Base-by-base conservation (phyloP, 768 basidiomycete genomes). In the Mycena crocata region DNA sequence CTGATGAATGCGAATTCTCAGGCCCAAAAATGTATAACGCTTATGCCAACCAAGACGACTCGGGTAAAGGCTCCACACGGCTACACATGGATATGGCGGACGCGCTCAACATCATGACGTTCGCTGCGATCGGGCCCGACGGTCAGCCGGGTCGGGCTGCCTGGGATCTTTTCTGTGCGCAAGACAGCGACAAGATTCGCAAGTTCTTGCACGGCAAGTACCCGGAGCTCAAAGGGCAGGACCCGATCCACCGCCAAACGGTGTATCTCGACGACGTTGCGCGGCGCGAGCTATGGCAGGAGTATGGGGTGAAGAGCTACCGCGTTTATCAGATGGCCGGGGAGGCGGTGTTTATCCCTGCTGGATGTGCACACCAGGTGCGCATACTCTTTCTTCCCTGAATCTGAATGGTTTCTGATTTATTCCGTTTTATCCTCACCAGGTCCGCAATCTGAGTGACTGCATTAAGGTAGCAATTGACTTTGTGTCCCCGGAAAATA, bases 1-100 rank as follows among this genome's bases (percentile, higher is more conserved):
- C 34, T 59, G 17, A 46, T 24, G 19, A 30, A 9, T 57, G 48
- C 71, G 23, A n/a, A n/a, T 72, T 72, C 71, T 44, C 76, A 90
- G 94, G 95, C 4, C 96, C 96, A 1, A 98, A 97, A 80, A 93
- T 96, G 93, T 98, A 98, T 79, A 96, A 94, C 69, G 93, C 95
- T 0, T 89, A 94, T 81, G 89, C 90, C 13, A 92, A 91, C 5
- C 85, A 82, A 42, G 90, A 78, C 5, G 76, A 81, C 32, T 91
- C 21, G 34, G 45, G 91, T 73, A 91, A 92, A 71, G 95, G 96
- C 2, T 90, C 93, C 24, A 98, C 96, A 13, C 84, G 93, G 62
- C 79, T 98, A 55, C 96, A 98, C 71, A 95, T 97, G 93, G 94
- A 95, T 77, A 94, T 96, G 88, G 93, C 93, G 0, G 95, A 96